These are phyloP conservation scores for Russula virescens DNA, from an alignment of 768 basidiomycete species.

Conservation along the genomic window DNA sequence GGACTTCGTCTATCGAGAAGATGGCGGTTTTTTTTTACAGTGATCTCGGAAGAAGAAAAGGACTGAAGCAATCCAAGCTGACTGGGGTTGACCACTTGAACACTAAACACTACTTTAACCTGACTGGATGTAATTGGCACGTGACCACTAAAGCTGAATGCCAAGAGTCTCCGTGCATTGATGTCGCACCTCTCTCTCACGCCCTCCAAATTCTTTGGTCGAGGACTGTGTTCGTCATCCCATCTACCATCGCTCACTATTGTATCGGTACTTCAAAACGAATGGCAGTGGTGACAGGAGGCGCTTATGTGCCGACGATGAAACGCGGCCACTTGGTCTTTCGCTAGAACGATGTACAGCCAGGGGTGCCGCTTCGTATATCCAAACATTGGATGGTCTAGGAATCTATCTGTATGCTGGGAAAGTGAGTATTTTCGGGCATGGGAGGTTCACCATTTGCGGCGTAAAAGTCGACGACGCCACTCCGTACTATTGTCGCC, in stretches of 20 bases:
- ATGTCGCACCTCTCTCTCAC: no score
- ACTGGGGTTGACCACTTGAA: constrained; percentile 20
- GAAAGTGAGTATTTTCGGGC: constrained; percentile 75
- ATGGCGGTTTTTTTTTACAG: constrained; percentile 28
- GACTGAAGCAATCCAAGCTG: no score
- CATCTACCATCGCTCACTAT: constrained; percentile 74
- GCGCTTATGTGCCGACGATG: constrained; percentile 40
- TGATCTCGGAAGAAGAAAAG: no score
- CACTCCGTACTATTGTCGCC: no score
- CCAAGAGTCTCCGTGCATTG: no score
- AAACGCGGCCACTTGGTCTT: constrained; percentile 35
- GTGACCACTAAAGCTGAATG: constrained; percentile 42
- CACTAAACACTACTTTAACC: no score
- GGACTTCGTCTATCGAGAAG: constrained; percentile 70
- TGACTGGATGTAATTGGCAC: constrained; percentile 36
- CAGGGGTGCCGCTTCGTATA: neutral
- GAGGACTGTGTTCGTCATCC: constrained; percentile 28
- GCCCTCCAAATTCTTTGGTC: no score
- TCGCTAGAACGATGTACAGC: constrained; percentile 3
- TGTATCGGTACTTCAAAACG: constrained; percentile 60
- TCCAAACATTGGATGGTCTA: constrained; percentile 32
- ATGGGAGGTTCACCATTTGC: constrained; percentile 65
- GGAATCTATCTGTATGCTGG: constrained; percentile 43
- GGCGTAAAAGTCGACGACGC: constrained; percentile 24
- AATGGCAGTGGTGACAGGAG: constrained; percentile 66